Evolutionary conservation across 2,329 filamentous ascomycete species (phyloP).

Genomic region (Tolypocladium capitatum): DNA sequence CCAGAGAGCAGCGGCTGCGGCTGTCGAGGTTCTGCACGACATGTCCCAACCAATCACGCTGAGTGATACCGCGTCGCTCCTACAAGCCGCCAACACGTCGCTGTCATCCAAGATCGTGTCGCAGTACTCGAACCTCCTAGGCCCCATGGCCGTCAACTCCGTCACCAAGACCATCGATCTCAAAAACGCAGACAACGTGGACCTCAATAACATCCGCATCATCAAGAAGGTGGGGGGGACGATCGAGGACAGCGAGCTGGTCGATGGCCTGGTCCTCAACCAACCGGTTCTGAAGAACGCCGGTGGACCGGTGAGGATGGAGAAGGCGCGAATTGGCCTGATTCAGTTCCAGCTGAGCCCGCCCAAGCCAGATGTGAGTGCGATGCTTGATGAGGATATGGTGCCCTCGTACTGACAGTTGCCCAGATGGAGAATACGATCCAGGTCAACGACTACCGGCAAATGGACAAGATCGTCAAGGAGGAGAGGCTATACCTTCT

Average conservation of each 20-base stretch:
- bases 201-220: slow-evolving; percentile 90
- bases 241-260: slow-evolving; percentile 95
- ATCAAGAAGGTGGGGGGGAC: slow-evolving; percentile 97
- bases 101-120: slow-evolving; percentile 98
- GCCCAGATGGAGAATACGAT: slow-evolving; percentile 96
- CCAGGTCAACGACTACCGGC: slow-evolving; percentile 96
- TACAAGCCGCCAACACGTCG: slow-evolving; percentile 94
- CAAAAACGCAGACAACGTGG: slow-evolving; percentile 91
- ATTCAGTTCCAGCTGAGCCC: slow-evolving; percentile 99
- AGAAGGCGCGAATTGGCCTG: slow-evolving; percentile 92
- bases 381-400: too few relatives aligned
- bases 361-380: slow-evolving; percentile 81
- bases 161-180: slow-evolving; percentile 92
- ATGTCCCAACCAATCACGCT: slow-evolving; percentile 94
- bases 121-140: slow-evolving; percentile 86
- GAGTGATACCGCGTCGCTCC: slow-evolving; percentile 73
- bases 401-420: slow-evolving; percentile 8
- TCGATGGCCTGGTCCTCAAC: slow-evolving; percentile 85
- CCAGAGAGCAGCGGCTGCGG: slow-evolving; percentile 80
- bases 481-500: slow-evolving; percentile 96
- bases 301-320: slow-evolving; percentile 80
- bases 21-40: slow-evolving; percentile 79
- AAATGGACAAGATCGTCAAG: slow-evolving; percentile 99
- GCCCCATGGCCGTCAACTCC: slow-evolving; percentile 96
- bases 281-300: slow-evolving; percentile 90